phyloP scores from a whole-genome alignment of 768 basidiomycete genomes.

The Termitomyces sp. region DNA sequence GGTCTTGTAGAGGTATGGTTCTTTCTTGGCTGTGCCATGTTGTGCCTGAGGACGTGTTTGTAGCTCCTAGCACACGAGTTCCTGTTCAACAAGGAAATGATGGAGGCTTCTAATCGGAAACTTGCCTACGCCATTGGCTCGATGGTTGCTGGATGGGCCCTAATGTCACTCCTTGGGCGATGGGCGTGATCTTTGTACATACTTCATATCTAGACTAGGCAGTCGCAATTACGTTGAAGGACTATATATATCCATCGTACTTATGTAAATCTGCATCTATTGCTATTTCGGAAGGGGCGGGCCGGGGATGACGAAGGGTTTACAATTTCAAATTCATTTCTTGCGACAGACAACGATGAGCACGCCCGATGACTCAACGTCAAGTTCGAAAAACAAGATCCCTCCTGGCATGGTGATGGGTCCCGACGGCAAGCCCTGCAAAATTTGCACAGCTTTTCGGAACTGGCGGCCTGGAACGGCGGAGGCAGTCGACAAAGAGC shows the following conservation, averaged over 20 bases:
- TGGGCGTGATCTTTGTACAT: constrained; percentile 61
- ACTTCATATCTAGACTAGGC: neutral
- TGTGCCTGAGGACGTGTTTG: constrained; percentile 7
- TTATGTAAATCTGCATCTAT: neutral
- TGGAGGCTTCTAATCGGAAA: constrained; percentile 57
- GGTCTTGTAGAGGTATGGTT: constrained; percentile 24
- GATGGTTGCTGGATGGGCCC: constrained; percentile 76
- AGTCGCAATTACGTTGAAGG: neutral
- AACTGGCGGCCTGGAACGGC: constrained; percentile 53
- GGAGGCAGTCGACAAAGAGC: constrained; percentile 20
- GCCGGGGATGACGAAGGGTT: neutral
- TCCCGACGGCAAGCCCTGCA: constrained; percentile 94
- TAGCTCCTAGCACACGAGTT: constrained; percentile 93
- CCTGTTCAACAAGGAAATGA: constrained; percentile 85
- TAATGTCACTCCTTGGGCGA: constrained; percentile 89
- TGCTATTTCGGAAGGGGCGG: neutral
- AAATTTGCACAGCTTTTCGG: constrained; percentile 81
- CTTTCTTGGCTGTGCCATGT: neutral
- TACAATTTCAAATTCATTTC: neutral
- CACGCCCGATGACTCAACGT: neutral
- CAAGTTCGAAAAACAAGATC: constrained; percentile 23
- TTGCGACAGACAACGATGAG: constrained; percentile 3
- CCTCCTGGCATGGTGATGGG: constrained; percentile 87
- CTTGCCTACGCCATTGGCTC: constrained; percentile 72
- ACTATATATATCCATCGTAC: neutral